These are phyloP conservation scores for Colletotrichum kahawae DNA, from an alignment of 2,329 filamentous ascomycete species.

Conservation along the genomic window DNA sequence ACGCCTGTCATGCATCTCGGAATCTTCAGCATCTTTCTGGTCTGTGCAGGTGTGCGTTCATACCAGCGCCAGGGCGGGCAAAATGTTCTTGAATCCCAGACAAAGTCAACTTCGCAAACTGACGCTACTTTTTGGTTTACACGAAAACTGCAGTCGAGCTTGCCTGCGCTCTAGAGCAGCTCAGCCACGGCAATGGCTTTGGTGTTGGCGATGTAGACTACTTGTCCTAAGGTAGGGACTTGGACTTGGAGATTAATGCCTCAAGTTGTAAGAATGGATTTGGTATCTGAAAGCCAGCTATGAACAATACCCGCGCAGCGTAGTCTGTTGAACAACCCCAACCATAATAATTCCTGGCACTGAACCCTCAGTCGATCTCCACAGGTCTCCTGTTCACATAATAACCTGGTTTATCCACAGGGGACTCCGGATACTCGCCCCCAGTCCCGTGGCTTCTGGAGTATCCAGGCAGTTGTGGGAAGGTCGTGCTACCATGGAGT, in stretches of 20 bases:
- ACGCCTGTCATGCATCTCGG: accelerated
- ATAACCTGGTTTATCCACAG: neutral
- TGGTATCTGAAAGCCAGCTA: accelerated
- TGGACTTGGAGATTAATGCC: neutral
- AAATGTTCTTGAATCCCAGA: accelerated
- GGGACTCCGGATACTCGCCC: neutral
- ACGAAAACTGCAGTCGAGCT: neutral
- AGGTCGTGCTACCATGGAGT: neutral
- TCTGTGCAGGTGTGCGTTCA: neutral
- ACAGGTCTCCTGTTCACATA: neutral
- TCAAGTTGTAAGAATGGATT: accelerated
- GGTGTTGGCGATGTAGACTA: too few species aligned
- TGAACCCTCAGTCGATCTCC: neutral
- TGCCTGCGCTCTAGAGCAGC: neutral
- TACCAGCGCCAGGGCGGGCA: neutral
- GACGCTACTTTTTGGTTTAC: accelerated
- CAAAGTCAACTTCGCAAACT: neutral
- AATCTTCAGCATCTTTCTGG: neutral
- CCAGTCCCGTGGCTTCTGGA: neutral
- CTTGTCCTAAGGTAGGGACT: too few species aligned
- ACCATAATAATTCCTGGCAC: accelerated
- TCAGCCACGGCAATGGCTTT: too few species aligned
- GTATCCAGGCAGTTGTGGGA: neutral
- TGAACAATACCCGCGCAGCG: accelerated
- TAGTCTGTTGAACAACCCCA: neutral